phyloP scores from a whole-genome alignment of 2,329 filamentous ascomycete species.

The Scedosporium dehoogii region DNA sequence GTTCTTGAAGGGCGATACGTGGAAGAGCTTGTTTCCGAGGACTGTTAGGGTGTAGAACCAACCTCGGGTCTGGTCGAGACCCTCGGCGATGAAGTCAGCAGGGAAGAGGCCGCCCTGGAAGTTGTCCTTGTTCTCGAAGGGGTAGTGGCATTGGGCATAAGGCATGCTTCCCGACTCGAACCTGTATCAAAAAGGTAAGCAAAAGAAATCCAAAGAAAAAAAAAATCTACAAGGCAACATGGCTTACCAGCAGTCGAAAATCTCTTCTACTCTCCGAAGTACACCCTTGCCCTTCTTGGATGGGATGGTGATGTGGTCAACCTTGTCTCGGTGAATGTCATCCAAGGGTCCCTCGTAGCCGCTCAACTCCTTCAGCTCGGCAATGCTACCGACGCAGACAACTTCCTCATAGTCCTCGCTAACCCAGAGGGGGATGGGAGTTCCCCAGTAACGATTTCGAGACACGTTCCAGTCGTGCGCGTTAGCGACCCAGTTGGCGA shows the following conservation, averaged over 20 bases:
- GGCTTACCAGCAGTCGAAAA: slow-evolving; percentile 18
- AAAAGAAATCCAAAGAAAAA: not conserved
- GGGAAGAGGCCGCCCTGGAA: slow-evolving; percentile 15
- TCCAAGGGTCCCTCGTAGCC: slow-evolving; percentile 14
- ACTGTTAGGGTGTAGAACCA: slow-evolving; percentile 19
- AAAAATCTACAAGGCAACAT: not conserved
- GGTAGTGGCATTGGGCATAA: slow-evolving; percentile 16
- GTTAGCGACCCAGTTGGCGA: slow-evolving; percentile 17
- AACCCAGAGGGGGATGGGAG: slow-evolving; percentile 17
- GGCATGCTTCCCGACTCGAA: slow-evolving; percentile 19
- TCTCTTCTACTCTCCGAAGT: slow-evolving; percentile 16
- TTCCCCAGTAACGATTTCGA: slow-evolving; percentile 17
- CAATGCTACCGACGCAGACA: slow-evolving; percentile 15
- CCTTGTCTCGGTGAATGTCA: slow-evolving; percentile 16
- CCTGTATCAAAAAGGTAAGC: slow-evolving; percentile 3
- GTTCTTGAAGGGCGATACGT: slow-evolving; percentile 17
- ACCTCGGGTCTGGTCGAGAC: slow-evolving; percentile 18
- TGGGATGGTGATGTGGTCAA: slow-evolving; percentile 17
- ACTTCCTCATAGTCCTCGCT: slow-evolving; percentile 18
- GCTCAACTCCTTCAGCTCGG: slow-evolving; percentile 15
- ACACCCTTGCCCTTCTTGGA: slow-evolving; percentile 16
- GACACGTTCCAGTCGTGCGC: slow-evolving; percentile 16
- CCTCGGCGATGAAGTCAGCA: slow-evolving; percentile 18
- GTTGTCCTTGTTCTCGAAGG: slow-evolving; percentile 15
- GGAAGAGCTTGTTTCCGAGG: slow-evolving; percentile 16